Base-by-base conservation (phyloP, 768 basidiomycete genomes). In the Hypsizygus marmoreus region DNA sequence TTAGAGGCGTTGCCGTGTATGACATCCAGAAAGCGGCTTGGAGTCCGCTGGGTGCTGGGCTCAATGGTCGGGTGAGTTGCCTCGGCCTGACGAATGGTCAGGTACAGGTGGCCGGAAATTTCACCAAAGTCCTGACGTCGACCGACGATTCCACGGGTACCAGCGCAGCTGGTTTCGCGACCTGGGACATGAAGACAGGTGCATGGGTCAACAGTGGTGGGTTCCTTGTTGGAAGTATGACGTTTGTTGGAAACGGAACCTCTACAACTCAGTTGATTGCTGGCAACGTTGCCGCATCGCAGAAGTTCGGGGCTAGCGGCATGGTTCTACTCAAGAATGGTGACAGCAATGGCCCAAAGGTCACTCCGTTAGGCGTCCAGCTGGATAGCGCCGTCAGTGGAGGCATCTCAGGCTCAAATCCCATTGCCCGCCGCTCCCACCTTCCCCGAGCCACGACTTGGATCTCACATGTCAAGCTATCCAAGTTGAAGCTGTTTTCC, bases 241-340 rank as follows among this genome's bases (percentile, higher is more conserved):
- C 82, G 0, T 79, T 91, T 50, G 72, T 91, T 14, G 75, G 76
- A 19, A 88, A 91, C 42, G 78, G 78, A 33, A 86, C 86, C 28
- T 67, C 73, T 0, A 68, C 79, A 13, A 59, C 71, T 0, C 84
- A 90, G 62, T 76, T 84, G 53, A 56, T 92, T 11, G 88, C 88
- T 9, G 91, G 91, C 4, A 85, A 76, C 45, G 70, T 91, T 16
- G 56, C 59, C 1, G 68, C 75, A 4, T 76, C 81, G 24, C 71
- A 77, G 42, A 69, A 73, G 54, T 88, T 84, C 52, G 88, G 90
- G 16, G 88, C 90, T 0, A 80, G 75, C 42, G 94, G 93, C 6
- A 77, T 94, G 62, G 88, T 89, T 34, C 77, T 87, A 66, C 66
- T 97, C 16, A 74, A 84, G 45, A 91, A 88, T 49, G 82, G 83